Conservation (phyloP, 1,284 basidiomycete species). For the Tylopilus orsonianus region DNA sequence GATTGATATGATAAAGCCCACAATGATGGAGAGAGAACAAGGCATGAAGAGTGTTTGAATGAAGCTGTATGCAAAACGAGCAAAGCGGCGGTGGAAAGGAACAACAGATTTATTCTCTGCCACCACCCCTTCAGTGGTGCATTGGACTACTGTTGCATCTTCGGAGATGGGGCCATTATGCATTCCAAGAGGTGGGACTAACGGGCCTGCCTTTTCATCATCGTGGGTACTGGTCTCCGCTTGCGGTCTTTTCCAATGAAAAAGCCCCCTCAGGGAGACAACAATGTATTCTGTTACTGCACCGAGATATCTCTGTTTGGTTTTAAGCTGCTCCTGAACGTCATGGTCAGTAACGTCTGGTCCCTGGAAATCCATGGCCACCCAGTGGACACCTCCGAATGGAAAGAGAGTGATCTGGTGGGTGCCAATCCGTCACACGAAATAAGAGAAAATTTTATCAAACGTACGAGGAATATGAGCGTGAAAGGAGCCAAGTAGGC, state of each 20-base stretch:
- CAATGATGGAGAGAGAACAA: constrained; percentile 61
- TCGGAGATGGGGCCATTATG: constrained; percentile 6
- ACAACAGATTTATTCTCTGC: neutral
- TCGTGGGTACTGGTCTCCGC: neutral
- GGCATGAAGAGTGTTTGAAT: constrained; percentile 50
- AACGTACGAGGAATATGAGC: constrained; percentile 44
- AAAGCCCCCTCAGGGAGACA: constrained; percentile 1
- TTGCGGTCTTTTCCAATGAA: neutral
- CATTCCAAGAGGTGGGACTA: neutral
- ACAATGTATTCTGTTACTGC: constrained; percentile 11
- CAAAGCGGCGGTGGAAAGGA: constrained; percentile 12
- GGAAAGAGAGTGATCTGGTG: constrained; percentile 63
- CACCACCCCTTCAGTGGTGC: neutral
- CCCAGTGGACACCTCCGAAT: constrained; percentile 49
- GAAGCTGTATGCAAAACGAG: constrained; percentile 28
- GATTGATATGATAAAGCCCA: constrained; percentile 67
- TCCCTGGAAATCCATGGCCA: constrained; percentile 61
- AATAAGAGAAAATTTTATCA: neutral
- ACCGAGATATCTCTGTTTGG: constrained; percentile 30
- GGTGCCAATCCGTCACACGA: neutral
- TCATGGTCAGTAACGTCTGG: constrained; percentile 60
- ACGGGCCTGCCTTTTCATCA: constrained; percentile 9
- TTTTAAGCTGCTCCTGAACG: constrained; percentile 41
- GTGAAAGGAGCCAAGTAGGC: constrained; percentile 57
- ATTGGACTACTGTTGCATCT: constrained; percentile 5